Percentiles rank a stretch among this genome's conserved stretches.
phyloP scores from a whole-genome alignment of 768 basidiomycete species.

The Candolleomyces eurysporus region DNA sequence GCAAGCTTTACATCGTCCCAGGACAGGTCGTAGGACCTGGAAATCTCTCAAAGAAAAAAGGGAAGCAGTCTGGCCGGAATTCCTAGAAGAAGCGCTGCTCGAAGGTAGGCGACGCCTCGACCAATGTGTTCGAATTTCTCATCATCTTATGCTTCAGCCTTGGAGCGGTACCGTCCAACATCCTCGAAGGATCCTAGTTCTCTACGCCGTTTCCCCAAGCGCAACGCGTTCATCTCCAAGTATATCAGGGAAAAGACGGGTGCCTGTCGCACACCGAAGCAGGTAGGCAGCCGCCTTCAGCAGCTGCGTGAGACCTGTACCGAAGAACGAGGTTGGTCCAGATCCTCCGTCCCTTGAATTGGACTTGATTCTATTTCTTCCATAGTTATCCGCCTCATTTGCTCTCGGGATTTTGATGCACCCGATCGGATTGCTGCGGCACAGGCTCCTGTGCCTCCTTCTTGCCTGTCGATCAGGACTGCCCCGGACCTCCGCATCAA shows the following conservation, averaged over 20 bases:
- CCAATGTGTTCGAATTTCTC: neutral
- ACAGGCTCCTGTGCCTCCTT: neutral
- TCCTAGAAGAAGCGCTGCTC: slow-evolving; percentile 58
- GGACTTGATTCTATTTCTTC: neutral
- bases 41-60: slow-evolving; percentile 49
- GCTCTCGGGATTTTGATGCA: slow-evolving; percentile 9
- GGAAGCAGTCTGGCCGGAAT: slow-evolving; percentile 64
- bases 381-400: slow-evolving; percentile 17
- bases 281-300: slow-evolving; percentile 69
- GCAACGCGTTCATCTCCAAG: slow-evolving; percentile 66
- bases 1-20: slow-evolving; percentile 21
- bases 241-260: slow-evolving; percentile 58
- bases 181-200: slow-evolving; percentile 49
- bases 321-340: slow-evolving; percentile 52
- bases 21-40: slow-evolving; percentile 55
- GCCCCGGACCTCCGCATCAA: slow-evolving; percentile 9
- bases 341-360: neutral
- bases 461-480: neutral
- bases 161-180: slow-evolving; percentile 53
- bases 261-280: slow-evolving; percentile 58
- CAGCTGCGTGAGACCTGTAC: slow-evolving; percentile 62
- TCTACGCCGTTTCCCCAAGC: slow-evolving; percentile 61
- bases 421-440: slow-evolving; percentile 9
- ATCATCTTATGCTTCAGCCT: slow-evolving; percentile 34
- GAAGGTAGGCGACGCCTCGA: slow-evolving; percentile 42